Base-by-base conservation (phyloP, 2,329 filamentous ascomycete species). In the Ilyonectria robusta region DNA sequence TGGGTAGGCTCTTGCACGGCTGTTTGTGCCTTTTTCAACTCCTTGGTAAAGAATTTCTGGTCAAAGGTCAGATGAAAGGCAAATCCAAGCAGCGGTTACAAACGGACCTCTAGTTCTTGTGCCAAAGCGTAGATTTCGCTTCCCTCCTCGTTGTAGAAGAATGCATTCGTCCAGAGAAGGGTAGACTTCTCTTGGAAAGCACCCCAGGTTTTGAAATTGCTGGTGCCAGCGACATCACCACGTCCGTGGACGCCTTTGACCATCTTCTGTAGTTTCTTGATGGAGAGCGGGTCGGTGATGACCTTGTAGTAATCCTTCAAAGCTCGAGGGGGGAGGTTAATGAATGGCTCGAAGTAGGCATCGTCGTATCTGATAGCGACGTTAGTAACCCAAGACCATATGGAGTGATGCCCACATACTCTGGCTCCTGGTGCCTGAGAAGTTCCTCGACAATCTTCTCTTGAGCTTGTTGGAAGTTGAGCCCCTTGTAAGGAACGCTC, bases 131-230 rank as follows among this genome's bases (percentile, higher is more conserved):
- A 94, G 58, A 97, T 95, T 17, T 94, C 92, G 76, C 95, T 97
- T 4, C 92, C 93, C 77, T 97, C 94, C 79, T 97, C 94, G 72
- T 98, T 98, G 84, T 95, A 98, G 66, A 92, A 92, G 75, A 91
- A 92, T 0, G 94, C 94, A 79, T 98, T 98, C 55, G 87, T 88
- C 95, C 95, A 98, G 48, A 98, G 90, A 59, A 93, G 86, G 74
- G 91, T 93, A 13, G 93, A 87, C 75, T 93, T 93, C 60, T 94
- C 91, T 78, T 94, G 94, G 71, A 97, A 94, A 1, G 90, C 87
- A 63, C 90, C 87, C 95, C 95, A 98, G 57, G 85, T 92, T 78
- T 94, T 95, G 81, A 94, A 94, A 54, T 94, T 90, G 55, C 85
- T 90, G 5, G 86, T 75, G 1, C 87, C 87, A 0, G 91, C 92